Base-by-base conservation (phyloP, 1,284 basidiomycete species). In the Fomitiporia mediterranea region DNA sequence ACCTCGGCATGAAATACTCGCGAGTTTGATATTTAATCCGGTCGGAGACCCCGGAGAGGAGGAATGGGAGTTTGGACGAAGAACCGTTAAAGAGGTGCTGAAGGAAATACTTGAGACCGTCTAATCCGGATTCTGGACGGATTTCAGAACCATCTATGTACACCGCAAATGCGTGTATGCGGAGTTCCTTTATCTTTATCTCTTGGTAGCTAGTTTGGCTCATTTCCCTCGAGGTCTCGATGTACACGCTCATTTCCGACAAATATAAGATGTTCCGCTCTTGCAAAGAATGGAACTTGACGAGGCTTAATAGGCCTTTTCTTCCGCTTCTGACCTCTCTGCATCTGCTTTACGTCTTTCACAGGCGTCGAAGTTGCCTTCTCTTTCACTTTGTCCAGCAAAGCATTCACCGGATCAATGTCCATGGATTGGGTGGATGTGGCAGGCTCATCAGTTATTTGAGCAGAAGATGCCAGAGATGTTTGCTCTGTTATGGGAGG, bases 1-100 rank as follows among this genome's bases (percentile, higher is more conserved):
- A 1, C 83, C 84, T 1, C 73, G 80, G 57, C 82, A 88, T 57
- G 84, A 90, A 65, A 68, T 87, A 1, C 66, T 89, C 55, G 80
- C 80, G 6, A 81, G 85, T 59, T 74, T 78, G 0, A 68, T 84
- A 62, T 84, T 66, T 54, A 66, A 68, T n/a, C 70, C 72, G 3
- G 67, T 65, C 11, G 55, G 37, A 25, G 42, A 58, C 25, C 21
- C 43, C 32, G 34, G 46, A 30, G 35, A 53, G 21, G 23, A 56
- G 6, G 57, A 48, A 38, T 55, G 55, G 56, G 38, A 39, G 37
- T 47, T 17, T 7, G 53, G 56, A 7, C 42, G 59, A 32, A 60
- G 59, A 46, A 53, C 56, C 3, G 56, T 62, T 17, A 44, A 44
- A 32, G 61, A 60, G 3, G 47, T 62, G 11, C 35, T 62, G 34